A percentile compares a stretch with the other conserved stretches of the same genome.
Evolutionary conservation across 371 early-diverging fungal species (phyloP).

Genomic region (Syncephalastrum racemosum): DNA sequence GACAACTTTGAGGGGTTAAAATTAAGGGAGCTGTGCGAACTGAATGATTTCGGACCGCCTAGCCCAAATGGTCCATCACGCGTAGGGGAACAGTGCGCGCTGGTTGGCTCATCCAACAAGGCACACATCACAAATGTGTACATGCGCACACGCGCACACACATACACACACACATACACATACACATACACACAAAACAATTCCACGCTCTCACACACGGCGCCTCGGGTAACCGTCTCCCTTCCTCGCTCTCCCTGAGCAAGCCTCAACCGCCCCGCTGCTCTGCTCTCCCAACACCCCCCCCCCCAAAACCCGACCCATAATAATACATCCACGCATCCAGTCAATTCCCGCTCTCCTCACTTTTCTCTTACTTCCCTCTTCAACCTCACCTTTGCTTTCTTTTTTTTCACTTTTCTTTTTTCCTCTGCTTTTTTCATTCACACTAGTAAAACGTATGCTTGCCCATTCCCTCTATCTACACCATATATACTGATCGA

Average conservation of each 20-base stretch:
- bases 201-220: background rate
- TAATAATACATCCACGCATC: no score
- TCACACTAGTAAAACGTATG: background rate
- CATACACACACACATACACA: background rate
- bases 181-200: background rate
- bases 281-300: no score
- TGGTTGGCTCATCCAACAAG: background rate
- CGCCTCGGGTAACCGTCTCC: conserved; percentile 4
- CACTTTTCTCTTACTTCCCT: conserved; percentile 3
- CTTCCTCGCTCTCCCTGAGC: background rate
- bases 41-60: no score
- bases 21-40: no score
- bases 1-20: no score
- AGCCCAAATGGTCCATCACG: no score
- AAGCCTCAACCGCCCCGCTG: no score
- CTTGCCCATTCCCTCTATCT: background rate
- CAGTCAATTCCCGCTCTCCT: background rate
- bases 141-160: conserved; percentile 1
- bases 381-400: background rate
- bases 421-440: background rate
- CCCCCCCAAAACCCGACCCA: no score
- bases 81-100: no score
- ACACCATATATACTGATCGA: background rate
- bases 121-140: background rate
- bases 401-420: conserved; percentile 1